Evolutionary conservation across 2,329 filamentous ascomycete genomes (phyloP).

Genomic region (Diaporthe aspalathi): DNA sequence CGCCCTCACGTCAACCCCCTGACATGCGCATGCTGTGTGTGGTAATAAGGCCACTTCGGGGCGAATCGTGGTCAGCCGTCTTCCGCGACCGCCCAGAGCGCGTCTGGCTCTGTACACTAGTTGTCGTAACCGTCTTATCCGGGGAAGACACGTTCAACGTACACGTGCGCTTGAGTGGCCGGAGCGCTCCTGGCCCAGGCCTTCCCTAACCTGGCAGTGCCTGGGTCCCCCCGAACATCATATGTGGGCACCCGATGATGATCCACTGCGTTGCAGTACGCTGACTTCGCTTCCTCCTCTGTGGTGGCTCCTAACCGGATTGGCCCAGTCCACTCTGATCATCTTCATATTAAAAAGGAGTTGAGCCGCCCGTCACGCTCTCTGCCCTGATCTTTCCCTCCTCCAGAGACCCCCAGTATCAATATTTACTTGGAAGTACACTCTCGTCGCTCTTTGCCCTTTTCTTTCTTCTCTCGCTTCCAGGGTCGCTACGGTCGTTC

Average conservation of each 20-base stretch:
- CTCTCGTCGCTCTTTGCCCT: conserved; percentile 34
- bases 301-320: conserved; percentile 29
- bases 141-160: conserved; percentile 18
- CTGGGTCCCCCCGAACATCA: conserved; percentile 21
- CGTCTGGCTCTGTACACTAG: too few species aligned
- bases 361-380: conserved; percentile 31
- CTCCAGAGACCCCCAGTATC: conserved; percentile 23
- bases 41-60: background rate
- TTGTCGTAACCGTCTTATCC: conserved; percentile 20
- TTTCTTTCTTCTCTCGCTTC: conserved; percentile 29
- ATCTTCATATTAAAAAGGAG: conserved; percentile 40
- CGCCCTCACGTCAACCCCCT: conserved; percentile 26
- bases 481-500: conserved; percentile 38
- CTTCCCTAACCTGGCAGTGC: conserved; percentile 21
- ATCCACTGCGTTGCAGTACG: conserved; percentile 35
- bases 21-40: background rate
- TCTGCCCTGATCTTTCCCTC: background rate
- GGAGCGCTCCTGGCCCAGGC: conserved; percentile 29
- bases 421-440: conserved; percentile 31
- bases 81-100: background rate
- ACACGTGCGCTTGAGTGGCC: conserved; percentile 14
- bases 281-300: conserved; percentile 35
- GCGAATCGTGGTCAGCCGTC: background rate
- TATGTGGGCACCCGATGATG: conserved; percentile 34
- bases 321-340: conserved; percentile 30